Percentiles rank a stretch among this genome's conserved stretches.
phyloP scores from a whole-genome alignment of 2,329 filamentous ascomycete species.

The Penicillium rolfsii region DNA sequence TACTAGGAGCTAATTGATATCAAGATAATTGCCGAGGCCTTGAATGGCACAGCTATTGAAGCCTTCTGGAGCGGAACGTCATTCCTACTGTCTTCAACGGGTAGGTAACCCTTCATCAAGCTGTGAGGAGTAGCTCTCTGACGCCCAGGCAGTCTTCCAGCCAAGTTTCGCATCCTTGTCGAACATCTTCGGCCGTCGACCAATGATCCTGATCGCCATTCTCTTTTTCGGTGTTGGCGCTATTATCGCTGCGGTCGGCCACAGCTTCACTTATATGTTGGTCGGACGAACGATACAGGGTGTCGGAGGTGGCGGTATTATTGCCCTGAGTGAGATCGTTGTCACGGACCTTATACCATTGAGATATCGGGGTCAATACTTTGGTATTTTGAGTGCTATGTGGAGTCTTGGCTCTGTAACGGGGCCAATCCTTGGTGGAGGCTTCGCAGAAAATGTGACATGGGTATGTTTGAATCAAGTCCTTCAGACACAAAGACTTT shows the following conservation, averaged over 20 bases:
- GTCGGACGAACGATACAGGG: conserved; percentile 51
- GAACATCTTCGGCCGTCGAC: conserved; percentile 53
- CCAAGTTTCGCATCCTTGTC: conserved; percentile 54
- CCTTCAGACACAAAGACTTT: no score
- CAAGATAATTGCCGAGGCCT: conserved; percentile 38
- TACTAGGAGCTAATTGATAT: conserved; percentile 3
- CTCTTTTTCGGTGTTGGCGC: conserved; percentile 51
- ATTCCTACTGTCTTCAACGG: conserved; percentile 48
- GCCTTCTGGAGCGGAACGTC: conserved; percentile 58
- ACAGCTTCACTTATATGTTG: conserved; percentile 52
- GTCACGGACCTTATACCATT: conserved; percentile 52
- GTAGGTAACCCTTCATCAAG: conserved; percentile 9
- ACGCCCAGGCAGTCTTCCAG: conserved; percentile 50
- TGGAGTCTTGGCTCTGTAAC: conserved; percentile 47
- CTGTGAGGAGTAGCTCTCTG: neutral
- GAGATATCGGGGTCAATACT: conserved; percentile 44
- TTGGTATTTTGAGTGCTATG: conserved; percentile 45
- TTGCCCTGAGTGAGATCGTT: conserved; percentile 49
- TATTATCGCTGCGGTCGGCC: conserved; percentile 46
- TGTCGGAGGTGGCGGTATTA: conserved; percentile 50
- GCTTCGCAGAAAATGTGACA: conserved; percentile 43
- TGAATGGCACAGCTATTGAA: conserved; percentile 44
- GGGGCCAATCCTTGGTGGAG: conserved; percentile 49
- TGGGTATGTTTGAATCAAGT: conserved; percentile 36
- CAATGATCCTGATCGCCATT: conserved; percentile 45